phyloP scores from a whole-genome alignment of 2,329 filamentous ascomycete species.

The Coniochaeta sp. region DNA sequence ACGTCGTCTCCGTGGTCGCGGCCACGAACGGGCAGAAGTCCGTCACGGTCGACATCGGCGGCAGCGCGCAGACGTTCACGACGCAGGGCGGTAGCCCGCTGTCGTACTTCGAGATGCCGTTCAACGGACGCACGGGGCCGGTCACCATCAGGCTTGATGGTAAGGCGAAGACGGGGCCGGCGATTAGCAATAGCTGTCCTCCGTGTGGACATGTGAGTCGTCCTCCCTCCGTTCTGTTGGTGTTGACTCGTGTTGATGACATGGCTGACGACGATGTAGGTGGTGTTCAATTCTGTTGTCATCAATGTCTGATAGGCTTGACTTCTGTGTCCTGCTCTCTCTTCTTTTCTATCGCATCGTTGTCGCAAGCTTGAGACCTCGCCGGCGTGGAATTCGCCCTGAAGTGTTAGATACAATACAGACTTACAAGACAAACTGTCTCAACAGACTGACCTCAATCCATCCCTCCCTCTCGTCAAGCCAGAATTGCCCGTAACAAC shows the following conservation, averaged over 20 bases:
- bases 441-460: neutral
- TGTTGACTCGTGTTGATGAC: neutral
- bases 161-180: conserved; percentile 26
- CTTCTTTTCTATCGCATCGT: neutral
- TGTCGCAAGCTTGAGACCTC: neutral
- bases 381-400: neutral
- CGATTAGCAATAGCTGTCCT: conserved; percentile 22
- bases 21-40: conserved; percentile 22
- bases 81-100: conserved; percentile 18
- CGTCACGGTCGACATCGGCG: conserved; percentile 30
- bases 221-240: neutral
- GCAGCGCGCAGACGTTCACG: conserved; percentile 20
- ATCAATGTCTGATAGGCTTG: neutral
- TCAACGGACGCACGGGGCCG: conserved; percentile 27
- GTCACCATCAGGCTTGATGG: conserved; percentile 31
- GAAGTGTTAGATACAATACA: neutral
- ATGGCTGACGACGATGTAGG: neutral
- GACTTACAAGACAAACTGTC: no score
- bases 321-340: no score
- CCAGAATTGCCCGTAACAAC: no score
- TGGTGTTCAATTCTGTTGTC: conserved; percentile 1
- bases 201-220: conserved; percentile 18
- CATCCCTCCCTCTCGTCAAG: neutral
- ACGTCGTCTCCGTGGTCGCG: conserved; percentile 36
- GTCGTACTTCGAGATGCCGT: conserved; percentile 28